Conservation (phyloP, 139 green algal species). For the Volvox reticuliferus region DNA sequence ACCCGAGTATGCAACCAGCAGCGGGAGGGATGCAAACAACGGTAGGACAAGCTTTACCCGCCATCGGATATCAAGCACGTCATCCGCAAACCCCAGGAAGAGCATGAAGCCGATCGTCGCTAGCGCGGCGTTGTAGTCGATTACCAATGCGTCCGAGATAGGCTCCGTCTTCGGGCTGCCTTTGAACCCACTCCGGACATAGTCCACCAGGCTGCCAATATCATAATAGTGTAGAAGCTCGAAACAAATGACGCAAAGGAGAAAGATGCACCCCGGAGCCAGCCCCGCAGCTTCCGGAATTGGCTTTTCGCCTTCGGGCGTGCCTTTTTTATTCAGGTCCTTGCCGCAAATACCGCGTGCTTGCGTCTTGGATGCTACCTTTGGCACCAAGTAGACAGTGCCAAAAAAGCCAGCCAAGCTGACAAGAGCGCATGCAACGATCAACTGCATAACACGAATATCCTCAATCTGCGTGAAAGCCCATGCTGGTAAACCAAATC, state of each 20-base stretch:
- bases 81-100: conserved; percentile 98
- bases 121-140: conserved; percentile 99
- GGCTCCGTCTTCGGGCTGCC: conserved; percentile 46
- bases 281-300: conserved; percentile 94
- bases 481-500: conserved; percentile 39
- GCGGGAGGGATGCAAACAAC: conserved; percentile 88
- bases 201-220: conserved; percentile 66
- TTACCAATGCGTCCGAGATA: conserved; percentile 84
- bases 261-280: conserved; percentile 90
- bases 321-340: conserved; percentile 95
- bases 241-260: conserved; percentile 93
- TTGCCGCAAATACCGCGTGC: conserved; percentile 83
- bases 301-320: conserved; percentile 77
- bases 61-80: conserved; percentile 99
- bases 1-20: conserved; percentile 93
- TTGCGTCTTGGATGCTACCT: conserved; percentile 59
- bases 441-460: conserved; percentile 44
- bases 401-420: conserved; percentile 75
- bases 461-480: conserved; percentile 58
- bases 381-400: conserved; percentile 79
- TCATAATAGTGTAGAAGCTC: conserved; percentile 93
- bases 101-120: conserved; percentile 98
- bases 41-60: conserved; percentile 96
- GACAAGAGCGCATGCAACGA: conserved; percentile 63
- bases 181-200: conserved; percentile 52